Conservation (phyloP, 2,329 filamentous ascomycete species). For the Penicillium nordicum region DNA sequence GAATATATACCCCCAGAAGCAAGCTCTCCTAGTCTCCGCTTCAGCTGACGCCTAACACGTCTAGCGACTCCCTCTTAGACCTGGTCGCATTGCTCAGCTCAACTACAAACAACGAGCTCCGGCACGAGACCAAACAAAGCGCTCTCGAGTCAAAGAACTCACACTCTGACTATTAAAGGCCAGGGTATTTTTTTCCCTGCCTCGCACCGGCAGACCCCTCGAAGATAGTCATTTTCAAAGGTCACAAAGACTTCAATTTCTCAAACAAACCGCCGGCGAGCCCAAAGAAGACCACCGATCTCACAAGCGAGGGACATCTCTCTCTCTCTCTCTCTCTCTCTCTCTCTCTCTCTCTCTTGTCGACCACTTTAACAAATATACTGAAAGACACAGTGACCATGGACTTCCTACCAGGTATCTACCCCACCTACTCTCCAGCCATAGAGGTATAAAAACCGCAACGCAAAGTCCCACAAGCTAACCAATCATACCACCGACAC, state of each 20-base stretch:
- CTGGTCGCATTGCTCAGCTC: background rate
- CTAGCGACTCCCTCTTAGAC: background rate
- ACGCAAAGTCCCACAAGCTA: background rate
- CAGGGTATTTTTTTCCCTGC: background rate
- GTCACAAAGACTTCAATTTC: background rate
- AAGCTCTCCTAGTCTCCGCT: background rate
- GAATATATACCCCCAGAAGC: background rate
- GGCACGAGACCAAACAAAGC: background rate
- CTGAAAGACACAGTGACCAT: slow-evolving; percentile 2
- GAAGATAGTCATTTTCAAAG: background rate
- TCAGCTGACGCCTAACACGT: background rate
- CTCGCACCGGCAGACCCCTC: background rate
- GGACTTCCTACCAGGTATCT: slow-evolving; percentile 22
- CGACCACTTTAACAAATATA: background rate
- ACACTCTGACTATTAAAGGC: background rate
- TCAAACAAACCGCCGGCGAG: background rate
- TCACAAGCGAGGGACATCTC: background rate
- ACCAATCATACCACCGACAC: background rate
- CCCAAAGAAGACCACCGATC: background rate
- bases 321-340: background rate
- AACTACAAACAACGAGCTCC: background rate
- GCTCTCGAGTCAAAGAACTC: background rate
- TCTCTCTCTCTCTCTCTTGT: background rate
- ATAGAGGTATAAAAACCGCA: background rate
- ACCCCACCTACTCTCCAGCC: background rate